These are phyloP conservation scores for Lactifluus pinguis DNA, from an alignment of 768 basidiomycete species.

Conservation along the genomic window DNA sequence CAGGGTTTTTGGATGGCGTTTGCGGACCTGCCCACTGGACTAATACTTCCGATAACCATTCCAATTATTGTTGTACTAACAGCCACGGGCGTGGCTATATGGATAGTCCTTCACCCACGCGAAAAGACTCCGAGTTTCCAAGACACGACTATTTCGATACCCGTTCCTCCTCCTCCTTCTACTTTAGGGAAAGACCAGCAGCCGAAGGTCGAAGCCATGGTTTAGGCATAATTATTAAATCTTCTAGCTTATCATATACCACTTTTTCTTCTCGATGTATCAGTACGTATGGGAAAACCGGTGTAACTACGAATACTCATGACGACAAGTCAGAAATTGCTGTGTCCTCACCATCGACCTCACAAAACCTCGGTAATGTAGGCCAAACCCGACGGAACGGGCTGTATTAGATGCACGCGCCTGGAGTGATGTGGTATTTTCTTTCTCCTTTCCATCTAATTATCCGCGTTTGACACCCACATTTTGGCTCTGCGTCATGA, in stretches of 20 bases:
- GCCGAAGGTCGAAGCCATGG: neutral
- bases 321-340: neutral
- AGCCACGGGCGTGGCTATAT: neutral
- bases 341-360: neutral
- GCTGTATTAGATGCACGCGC: neutral
- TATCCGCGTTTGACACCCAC: neutral
- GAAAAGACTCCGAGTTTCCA: neutral
- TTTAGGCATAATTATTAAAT: neutral
- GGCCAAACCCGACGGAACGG: neutral
- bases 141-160: neutral
- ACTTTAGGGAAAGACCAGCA: neutral
- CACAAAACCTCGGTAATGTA: neutral
- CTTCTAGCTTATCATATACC: neutral
- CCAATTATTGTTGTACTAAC: neutral
- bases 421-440: neutral
- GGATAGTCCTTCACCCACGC: conserved; percentile 3
- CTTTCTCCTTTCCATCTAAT: neutral
- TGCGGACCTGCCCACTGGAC: neutral
- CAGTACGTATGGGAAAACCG: neutral
- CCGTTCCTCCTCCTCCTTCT: neutral
- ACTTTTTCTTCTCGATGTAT: neutral
- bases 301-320: neutral
- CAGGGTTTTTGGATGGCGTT: conserved; percentile 12
- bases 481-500: neutral
- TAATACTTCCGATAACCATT: neutral